Conservation (phyloP, 257 asterid genomes). For the Solanum rostratum region DNA sequence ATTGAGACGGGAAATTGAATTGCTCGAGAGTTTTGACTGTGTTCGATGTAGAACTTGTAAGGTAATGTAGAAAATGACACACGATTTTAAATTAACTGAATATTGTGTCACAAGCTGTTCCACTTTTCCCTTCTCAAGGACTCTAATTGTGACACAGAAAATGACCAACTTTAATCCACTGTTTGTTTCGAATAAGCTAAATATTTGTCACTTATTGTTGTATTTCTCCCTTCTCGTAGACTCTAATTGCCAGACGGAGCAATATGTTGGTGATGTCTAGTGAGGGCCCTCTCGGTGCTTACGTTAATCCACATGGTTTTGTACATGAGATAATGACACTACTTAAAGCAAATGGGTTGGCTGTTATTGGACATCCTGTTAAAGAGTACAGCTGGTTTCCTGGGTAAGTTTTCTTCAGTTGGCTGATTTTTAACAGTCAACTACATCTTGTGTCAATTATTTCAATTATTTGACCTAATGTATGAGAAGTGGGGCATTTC, state of each 20-base stretch:
- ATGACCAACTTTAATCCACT: neutral
- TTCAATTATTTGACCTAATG: neutral
- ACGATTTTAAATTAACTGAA: neutral
- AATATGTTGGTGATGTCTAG: slow-evolving; percentile 94
- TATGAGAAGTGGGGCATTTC: neutral
- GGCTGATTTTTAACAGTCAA: neutral
- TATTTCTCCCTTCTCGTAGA: slow-evolving; percentile 23
- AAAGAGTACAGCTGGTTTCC: slow-evolving; percentile 96
- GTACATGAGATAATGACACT: slow-evolving; percentile 96
- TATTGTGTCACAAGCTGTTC: neutral
- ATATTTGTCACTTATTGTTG: neutral
- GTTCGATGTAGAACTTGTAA: slow-evolving; percentile 71
- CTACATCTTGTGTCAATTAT: neutral
- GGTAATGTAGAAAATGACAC: slow-evolving; percentile 29
- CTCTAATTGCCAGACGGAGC: slow-evolving; percentile 69
- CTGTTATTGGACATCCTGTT: slow-evolving; percentile 56
- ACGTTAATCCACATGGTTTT: slow-evolving; percentile 69
- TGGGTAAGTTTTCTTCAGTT: slow-evolving; percentile 38
- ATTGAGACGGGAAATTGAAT: slow-evolving; percentile 77
- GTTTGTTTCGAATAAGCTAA: neutral
- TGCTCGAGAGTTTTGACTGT: slow-evolving; percentile 80
- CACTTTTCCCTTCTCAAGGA: slow-evolving; percentile 22
- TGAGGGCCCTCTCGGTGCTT: slow-evolving; percentile 96
- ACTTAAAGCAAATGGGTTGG: slow-evolving; percentile 47
- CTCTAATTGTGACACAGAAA: slow-evolving; percentile 29